Conservation (phyloP, 768 basidiomycete species). For the Panaeolus papilionaceus region DNA sequence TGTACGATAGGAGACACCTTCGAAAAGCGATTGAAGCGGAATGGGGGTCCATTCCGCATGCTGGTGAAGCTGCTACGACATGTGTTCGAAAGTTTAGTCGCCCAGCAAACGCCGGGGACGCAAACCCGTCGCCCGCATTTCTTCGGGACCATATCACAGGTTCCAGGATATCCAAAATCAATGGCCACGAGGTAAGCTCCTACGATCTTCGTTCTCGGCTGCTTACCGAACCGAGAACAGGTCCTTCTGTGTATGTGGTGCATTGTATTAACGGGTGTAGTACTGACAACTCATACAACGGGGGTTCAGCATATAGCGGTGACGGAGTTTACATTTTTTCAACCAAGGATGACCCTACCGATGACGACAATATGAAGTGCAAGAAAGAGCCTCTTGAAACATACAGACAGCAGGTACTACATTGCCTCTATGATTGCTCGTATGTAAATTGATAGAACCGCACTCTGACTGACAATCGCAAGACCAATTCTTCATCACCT, state of each 20-base stretch:
- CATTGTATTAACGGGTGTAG: constrained; percentile 5
- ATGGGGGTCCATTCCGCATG: constrained; percentile 66
- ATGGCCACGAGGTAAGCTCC: constrained; percentile 73
- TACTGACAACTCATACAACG: constrained; percentile 18
- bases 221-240: constrained; percentile 38
- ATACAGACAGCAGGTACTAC: not conserved
- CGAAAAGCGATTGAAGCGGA: constrained; percentile 66
- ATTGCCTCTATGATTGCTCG: not conserved
- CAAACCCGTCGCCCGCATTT: constrained; percentile 34
- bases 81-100: constrained; percentile 86
- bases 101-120: constrained; percentile 21
- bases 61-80: constrained; percentile 61
- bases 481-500: not conserved
- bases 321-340: constrained; percentile 81
- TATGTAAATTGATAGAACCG: too few species aligned
- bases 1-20: constrained; percentile 83
- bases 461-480: not conserved
- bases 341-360: constrained; percentile 63
- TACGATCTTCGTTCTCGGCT: constrained; percentile 6
- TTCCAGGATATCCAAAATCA: constrained; percentile 69
- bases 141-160: constrained; percentile 73
- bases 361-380: constrained; percentile 21
- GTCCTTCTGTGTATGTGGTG: constrained; percentile 64
- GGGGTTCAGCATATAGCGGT: constrained; percentile 65
- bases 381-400: not conserved